These are phyloP conservation scores for Omphalea diandra DNA, from an alignment of 441 rosid genomes.

Conservation along the genomic window DNA sequence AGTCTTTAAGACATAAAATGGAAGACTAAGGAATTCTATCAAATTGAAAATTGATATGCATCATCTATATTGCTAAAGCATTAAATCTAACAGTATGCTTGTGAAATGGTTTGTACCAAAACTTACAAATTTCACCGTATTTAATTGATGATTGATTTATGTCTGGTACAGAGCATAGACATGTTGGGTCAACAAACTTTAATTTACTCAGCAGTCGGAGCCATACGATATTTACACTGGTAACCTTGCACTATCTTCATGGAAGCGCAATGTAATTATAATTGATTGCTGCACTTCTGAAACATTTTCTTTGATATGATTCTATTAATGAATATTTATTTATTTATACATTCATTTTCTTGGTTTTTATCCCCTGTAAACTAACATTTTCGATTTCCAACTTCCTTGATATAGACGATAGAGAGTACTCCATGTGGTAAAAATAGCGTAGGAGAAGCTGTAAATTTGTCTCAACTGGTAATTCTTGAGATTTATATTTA, in stretches of 20 bases:
- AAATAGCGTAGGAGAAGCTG: conserved; percentile 83
- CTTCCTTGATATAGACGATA: conserved; percentile 57
- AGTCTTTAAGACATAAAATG: background rate
- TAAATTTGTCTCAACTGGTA: conserved; percentile 97
- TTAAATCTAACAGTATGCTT: background rate
- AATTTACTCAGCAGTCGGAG: conserved; percentile 98
- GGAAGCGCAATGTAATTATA: conserved; percentile 11
- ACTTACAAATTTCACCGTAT: background rate
- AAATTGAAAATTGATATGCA: conserved; percentile 1
- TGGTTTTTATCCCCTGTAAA: conserved; percentile 11
- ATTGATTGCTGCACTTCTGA: conserved; percentile 3
- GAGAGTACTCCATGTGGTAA: conserved; percentile 91
- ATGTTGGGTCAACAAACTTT: conserved; percentile 97
- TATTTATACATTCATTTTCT: conserved; percentile 3
- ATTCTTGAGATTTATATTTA: conserved; percentile 36
- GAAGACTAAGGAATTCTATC: background rate
- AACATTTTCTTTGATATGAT: conserved; percentile 8
- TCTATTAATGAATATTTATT: background rate
- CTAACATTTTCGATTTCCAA: conserved; percentile 22
- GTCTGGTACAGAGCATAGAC: conserved; percentile 82
- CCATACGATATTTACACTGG: conserved; percentile 98
- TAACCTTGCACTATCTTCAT: conserved; percentile 29
- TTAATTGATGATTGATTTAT: conserved; percentile 18
- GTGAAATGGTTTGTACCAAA: background rate
- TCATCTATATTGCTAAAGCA: background rate